Evolutionary conservation across 2,329 filamentous ascomycete species (phyloP).

Genomic region (Graphiopsis chlorocephala): DNA sequence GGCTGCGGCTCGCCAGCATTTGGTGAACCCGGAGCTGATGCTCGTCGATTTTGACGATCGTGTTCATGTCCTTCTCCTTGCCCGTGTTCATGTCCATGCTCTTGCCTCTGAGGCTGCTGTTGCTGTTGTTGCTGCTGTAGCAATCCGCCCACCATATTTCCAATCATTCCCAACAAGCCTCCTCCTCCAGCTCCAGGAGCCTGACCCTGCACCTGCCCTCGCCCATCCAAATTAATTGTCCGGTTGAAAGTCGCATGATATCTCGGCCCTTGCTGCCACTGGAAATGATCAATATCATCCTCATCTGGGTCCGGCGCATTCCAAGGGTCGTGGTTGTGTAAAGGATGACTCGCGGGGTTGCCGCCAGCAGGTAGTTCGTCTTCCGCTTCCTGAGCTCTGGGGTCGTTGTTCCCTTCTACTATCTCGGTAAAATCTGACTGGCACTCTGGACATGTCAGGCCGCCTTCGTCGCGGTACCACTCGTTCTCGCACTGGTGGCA

Average conservation of each 20-base stretch:
- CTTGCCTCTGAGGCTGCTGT: slow-evolving; percentile 15
- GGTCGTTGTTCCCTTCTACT: slow-evolving; percentile 37
- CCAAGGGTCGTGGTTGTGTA: slow-evolving; percentile 50
- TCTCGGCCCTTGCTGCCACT: slow-evolving; percentile 33
- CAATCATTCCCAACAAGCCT: slow-evolving; percentile 36
- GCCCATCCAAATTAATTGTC: slow-evolving; percentile 33
- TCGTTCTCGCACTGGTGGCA: slow-evolving; percentile 80
- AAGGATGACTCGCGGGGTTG: slow-evolving; percentile 30
- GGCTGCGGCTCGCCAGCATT: slow-evolving; percentile 14
- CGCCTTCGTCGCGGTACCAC: slow-evolving; percentile 72
- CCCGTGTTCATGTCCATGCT: slow-evolving; percentile 8
- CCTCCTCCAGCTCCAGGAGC: slow-evolving; percentile 36
- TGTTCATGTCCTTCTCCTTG: not conserved
- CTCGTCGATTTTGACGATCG: slow-evolving; percentile 16
- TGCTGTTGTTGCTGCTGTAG: slow-evolving; percentile 18
- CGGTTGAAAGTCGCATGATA: slow-evolving; percentile 39
- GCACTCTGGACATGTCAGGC: slow-evolving; percentile 74
- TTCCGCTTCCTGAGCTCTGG: slow-evolving; percentile 15
- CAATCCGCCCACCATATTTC: slow-evolving; percentile 20
- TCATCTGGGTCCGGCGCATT: slow-evolving; percentile 50
- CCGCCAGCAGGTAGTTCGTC: slow-evolving; percentile 27
- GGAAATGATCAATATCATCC: slow-evolving; percentile 38
- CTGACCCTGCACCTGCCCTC: slow-evolving; percentile 22
- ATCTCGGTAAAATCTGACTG: slow-evolving; percentile 79
- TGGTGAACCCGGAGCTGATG: slow-evolving; percentile 17